A percentile compares a stretch with the other conserved stretches of the same genome.
Evolutionary conservation across 768 basidiomycete genomes (phyloP).

Genomic region (Trametes meyenii): DNA sequence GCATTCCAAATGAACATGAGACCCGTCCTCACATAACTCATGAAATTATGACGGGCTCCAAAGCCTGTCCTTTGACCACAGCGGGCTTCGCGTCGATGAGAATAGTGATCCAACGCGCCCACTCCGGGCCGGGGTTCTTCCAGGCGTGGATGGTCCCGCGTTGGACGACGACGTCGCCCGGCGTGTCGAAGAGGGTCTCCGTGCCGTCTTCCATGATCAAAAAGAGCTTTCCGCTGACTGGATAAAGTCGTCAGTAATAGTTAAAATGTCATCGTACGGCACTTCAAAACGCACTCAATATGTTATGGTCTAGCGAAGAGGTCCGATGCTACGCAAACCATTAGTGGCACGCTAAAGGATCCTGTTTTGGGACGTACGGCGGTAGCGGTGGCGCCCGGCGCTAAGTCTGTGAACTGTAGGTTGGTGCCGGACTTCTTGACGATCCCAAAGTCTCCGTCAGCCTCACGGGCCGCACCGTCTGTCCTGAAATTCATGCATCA

Average conservation of each 20-base stretch:
- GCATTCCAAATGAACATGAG: neutral
- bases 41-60: conserved; percentile 30
- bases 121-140: conserved; percentile 55
- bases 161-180: conserved; percentile 60
- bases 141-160: conserved; percentile 64
- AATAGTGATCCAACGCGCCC: conserved; percentile 56
- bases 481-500: conserved; percentile 11
- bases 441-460: conserved; percentile 45
- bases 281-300: conserved; percentile 44
- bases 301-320: conserved; percentile 62
- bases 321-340: conserved; percentile 47
- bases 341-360: neutral
- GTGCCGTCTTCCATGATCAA: conserved; percentile 59
- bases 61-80: conserved; percentile 45
- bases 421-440: conserved; percentile 49
- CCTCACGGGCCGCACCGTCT: conserved; percentile 50
- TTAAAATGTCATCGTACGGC: neutral
- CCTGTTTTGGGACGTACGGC: conserved; percentile 43
- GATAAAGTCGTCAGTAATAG: neutral
- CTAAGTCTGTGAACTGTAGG: conserved; percentile 55
- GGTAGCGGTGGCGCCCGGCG: conserved; percentile 50
- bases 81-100: conserved; percentile 59
- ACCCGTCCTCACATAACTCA: neutral
- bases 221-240: conserved; percentile 58
- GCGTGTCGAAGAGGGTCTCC: conserved; percentile 53